Base-by-base conservation (phyloP, 1,139 yeast genomes). In the Groenewaldozyma auringiensis region DNA sequence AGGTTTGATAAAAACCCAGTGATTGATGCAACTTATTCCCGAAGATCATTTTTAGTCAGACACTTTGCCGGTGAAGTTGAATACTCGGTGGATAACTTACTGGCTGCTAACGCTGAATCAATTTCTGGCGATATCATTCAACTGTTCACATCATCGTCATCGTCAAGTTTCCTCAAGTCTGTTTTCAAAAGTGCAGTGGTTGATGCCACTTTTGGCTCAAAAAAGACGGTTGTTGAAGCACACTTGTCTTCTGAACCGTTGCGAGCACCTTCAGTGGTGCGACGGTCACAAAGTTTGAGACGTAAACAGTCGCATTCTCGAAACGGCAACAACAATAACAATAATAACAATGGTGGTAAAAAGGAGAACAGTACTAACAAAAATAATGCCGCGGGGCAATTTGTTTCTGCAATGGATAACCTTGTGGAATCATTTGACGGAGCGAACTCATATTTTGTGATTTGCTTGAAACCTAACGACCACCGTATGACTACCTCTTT, bases 51-150 rank as follows among this genome's bases (percentile, higher is more conserved):
- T 49, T 48, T 63, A 1, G 63, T 68, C 17, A 57, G 64, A 16
- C 72, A 68, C 46, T 68, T 63, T 47, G 68, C 68, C 16, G 73
- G 72, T 18, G 71, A 68, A 45, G 70, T 68, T 8, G 67, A 62
- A 44, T 68, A 68, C 50, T 48, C 60, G 3, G 61, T 62, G 17
- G 66, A 64, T 39, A 53, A 54, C 18, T 49, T 68, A 21, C 50
- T 68, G 27, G 61, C 59, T 2, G 60, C 65, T 21, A 64, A 67
- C 41, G 56, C 59, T 4, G 72, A 69, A 45, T 56, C 62, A 25
- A 64, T 69, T 27, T 64, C 70, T 13, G 66, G 70, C 17, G 72
- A 69, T 42, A 62, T 68, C 37, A 65, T 68, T 46, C 59, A 62
- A 14, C 58, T 68, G 9, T 67, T 68, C 53, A 66, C 68, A 4